These are phyloP conservation scores for Wickerhamiella shivajii DNA, from an alignment of 805 yeast genomes.

Conservation along the genomic window DNA sequence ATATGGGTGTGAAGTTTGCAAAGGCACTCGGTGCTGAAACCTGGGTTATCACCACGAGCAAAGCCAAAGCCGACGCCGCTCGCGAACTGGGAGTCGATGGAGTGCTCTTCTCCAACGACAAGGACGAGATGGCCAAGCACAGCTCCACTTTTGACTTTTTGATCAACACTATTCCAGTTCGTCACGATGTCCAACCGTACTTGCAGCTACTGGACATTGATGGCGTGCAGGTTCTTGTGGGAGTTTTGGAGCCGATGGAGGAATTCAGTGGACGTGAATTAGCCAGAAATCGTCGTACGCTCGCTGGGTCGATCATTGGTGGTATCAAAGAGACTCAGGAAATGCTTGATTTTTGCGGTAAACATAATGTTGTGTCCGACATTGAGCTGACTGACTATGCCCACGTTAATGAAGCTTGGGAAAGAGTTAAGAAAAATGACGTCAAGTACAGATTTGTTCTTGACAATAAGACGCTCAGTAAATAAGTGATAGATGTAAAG, in stretches of 20 bases:
- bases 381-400: conserved; percentile 41
- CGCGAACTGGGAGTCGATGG: conserved; percentile 41
- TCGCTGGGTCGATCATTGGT: conserved; percentile 41
- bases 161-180: conserved; percentile 37
- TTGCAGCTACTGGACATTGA: conserved; percentile 40
- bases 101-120: conserved; percentile 36
- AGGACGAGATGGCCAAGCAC: conserved; percentile 26
- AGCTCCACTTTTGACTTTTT: conserved; percentile 34
- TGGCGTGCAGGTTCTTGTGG: conserved; percentile 49
- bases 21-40: conserved; percentile 52
- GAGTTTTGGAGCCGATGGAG: conserved; percentile 34
- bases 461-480: conserved; percentile 14
- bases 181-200: conserved; percentile 36
- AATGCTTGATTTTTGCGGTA: conserved; percentile 49
- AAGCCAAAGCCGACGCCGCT: conserved; percentile 39
- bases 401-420: conserved; percentile 14
- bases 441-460: conserved; percentile 15
- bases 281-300: conserved; percentile 29
- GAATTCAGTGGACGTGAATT: conserved; percentile 37
- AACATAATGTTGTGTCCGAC: conserved; percentile 49
- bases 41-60: conserved; percentile 39
- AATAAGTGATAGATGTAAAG: no score
- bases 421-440: conserved; percentile 11
- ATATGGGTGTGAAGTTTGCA: conserved; percentile 44
- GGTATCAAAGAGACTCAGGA: conserved; percentile 50